Conservation (phyloP, 257 asterid species). For the Dorcoceras hygrometricum region DNA sequence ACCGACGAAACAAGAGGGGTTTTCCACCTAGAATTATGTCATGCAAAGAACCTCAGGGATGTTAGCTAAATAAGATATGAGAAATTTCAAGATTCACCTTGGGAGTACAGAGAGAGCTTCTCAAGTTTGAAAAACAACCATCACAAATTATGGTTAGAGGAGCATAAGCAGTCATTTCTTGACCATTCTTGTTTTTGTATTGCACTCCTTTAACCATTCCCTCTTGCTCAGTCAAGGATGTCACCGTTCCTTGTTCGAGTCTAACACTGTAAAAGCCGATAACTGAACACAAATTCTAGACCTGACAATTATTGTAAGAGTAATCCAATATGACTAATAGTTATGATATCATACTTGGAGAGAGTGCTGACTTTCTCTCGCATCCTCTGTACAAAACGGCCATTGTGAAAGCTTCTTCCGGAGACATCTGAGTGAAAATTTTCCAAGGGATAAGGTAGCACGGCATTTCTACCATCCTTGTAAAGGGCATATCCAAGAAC, state of each 20-base stretch:
- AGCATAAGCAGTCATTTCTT: slow-evolving; percentile 47
- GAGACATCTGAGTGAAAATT: slow-evolving; percentile 57
- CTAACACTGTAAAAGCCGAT: slow-evolving; percentile 43
- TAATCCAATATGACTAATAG: too few relatives aligned
- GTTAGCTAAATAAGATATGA: background rate
- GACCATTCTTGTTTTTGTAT: slow-evolving; percentile 67
- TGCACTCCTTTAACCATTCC: slow-evolving; percentile 70
- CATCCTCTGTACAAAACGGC: slow-evolving; percentile 78
- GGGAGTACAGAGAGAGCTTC: slow-evolving; percentile 74
- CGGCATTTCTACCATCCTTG: slow-evolving; percentile 60
- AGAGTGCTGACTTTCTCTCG: slow-evolving; percentile 72
- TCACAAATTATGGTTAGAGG: slow-evolving; percentile 86
- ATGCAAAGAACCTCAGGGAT: slow-evolving; percentile 4
- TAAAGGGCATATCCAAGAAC: slow-evolving; percentile 70
- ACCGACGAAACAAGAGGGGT: slow-evolving; percentile 55
- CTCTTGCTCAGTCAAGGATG: slow-evolving; percentile 62
- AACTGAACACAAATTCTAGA: too few relatives aligned
- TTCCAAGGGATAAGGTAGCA: slow-evolving; percentile 70
- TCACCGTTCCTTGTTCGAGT: slow-evolving; percentile 78
- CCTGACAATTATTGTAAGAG: too few relatives aligned
- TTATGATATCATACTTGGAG: slow-evolving; percentile 44
- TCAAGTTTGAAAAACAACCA: slow-evolving; percentile 80
- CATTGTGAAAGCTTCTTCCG: slow-evolving; percentile 82
- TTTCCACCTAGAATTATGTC: slow-evolving; percentile 40
- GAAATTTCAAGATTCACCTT: slow-evolving; percentile 38